Evolutionary conservation across 768 basidiomycete genomes (phyloP).

Genomic region (Pleurotus djamor): DNA sequence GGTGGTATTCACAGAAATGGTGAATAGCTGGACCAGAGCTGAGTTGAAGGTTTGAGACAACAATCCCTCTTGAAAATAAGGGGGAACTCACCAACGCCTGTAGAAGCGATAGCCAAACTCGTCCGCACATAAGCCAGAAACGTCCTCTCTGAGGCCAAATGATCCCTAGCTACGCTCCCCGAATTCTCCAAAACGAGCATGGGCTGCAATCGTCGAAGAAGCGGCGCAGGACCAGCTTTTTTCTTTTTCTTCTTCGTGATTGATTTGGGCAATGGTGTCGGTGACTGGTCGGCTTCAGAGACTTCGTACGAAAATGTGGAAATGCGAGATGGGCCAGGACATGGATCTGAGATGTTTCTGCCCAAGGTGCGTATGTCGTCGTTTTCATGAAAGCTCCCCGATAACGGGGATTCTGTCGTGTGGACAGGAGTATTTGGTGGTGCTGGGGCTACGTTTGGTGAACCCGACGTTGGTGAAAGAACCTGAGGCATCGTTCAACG

Average conservation of each 20-base stretch:
- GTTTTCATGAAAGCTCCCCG: too few species aligned
- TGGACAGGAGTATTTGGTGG: background rate
- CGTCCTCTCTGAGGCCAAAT: slow-evolving; percentile 46
- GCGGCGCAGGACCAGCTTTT: background rate
- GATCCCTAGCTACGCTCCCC: slow-evolving; percentile 49
- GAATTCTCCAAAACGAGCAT: slow-evolving; percentile 34
- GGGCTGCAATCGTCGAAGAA: background rate
- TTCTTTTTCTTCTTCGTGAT: background rate
- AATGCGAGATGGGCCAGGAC: background rate
- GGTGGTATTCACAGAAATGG: slow-evolving; percentile 23
- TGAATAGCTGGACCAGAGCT: slow-evolving; percentile 48
- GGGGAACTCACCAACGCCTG: slow-evolving; percentile 32
- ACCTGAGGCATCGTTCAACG: background rate
- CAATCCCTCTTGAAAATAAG: too few species aligned
- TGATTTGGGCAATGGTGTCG: background rate
- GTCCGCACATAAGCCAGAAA: slow-evolving; percentile 50
- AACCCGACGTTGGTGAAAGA: background rate
- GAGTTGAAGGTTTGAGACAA: background rate
- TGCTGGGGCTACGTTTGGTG: background rate
- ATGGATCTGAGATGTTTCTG: background rate
- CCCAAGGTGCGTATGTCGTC: background rate
- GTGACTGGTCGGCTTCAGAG: background rate
- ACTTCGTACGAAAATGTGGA: background rate
- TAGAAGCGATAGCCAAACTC: slow-evolving; percentile 39
- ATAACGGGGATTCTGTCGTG: background rate